Evolutionary conservation across 768 basidiomycete species (phyloP), one percentile per base, ranked within the genome.

Genomic region (Mycena capillaripes): DNA sequence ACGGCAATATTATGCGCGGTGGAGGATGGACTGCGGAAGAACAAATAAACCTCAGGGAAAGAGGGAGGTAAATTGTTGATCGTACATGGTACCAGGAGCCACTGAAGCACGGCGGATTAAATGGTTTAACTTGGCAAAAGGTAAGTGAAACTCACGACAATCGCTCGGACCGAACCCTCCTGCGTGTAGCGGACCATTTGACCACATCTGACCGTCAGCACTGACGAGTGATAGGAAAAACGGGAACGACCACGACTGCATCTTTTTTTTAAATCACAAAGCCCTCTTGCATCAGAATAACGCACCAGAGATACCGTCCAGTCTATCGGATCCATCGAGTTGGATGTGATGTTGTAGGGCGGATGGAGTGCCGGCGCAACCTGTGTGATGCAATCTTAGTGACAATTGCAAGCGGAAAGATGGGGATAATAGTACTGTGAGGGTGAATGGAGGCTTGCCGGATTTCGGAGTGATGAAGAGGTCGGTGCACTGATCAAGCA

Each of bases 301-400:
- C 79, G 56, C 27, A 85, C 85, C 74, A 85, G 72, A 17, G 83
- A 81, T n/a, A 85, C 82, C 17, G 82, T 82, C 85, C 85, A 86
- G 29, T 69, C 69, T 55, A 86, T 84, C 1, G 82, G 70, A 66
- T 76, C 76, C 79, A 78, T 80, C 3, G 79, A 78, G 27, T 82
- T 74, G n/a, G 83, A 83, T 4, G 87, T 88, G 70, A 89, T 83
- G 74, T 88, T 89, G 65, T 82, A 84, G 8, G 89, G 88, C 0
- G 89, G 87, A 76, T 88, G 88, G 9, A 85, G 78, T 1, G 87
- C 82, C 9, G 89, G 89, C 1, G 87, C 85, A 10, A 89, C 80
- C 88, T 89, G 36, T 3, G 9, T 11, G 2, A 44, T 23, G 16
- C 0, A 52, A 36, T 32, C 12, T 52, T 19, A 50, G 44, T 10